Percentiles rank a stretch among this genome's conserved stretches.
These are phyloP conservation scores for Exophiala xenobiotica DNA, from an alignment of 2,329 filamentous ascomycete species.

Conservation along the genomic window DNA sequence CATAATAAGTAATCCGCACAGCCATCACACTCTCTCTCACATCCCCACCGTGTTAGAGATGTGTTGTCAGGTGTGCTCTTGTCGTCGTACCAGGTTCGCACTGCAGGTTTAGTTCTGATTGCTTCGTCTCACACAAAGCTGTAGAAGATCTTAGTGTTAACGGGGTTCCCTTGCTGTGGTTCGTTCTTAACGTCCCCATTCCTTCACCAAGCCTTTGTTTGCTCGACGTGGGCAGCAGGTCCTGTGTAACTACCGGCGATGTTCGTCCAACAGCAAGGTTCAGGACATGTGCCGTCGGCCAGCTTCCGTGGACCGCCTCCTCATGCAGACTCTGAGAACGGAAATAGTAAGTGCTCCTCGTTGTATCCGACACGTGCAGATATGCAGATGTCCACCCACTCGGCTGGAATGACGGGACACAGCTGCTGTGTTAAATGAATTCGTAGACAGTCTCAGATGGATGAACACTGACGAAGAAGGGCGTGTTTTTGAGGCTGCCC, in stretches of 20 bases:
- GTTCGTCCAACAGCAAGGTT: not conserved
- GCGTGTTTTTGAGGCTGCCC: not conserved
- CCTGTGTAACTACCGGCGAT: not conserved
- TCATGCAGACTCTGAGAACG: not conserved
- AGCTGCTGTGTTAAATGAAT: slow-evolving; percentile 5
- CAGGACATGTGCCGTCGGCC: not conserved
- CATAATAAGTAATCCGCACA: no score
- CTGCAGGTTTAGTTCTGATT: not conserved
- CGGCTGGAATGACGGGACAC: not conserved
- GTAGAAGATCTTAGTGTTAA: not conserved
- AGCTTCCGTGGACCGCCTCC: slow-evolving; percentile 1
- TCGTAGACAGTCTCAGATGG: slow-evolving; percentile 4
- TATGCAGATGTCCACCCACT: not conserved
- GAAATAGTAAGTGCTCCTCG: slow-evolving; percentile 6
- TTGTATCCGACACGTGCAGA: slow-evolving; percentile 3
- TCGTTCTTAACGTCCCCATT: not conserved
- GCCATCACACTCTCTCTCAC: not conserved
- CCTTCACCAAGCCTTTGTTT: not conserved
- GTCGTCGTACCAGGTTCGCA: not conserved
- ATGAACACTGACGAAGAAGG: slow-evolving; percentile 1
- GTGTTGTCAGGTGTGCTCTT: not conserved
- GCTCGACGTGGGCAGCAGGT: not conserved
- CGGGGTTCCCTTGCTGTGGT: not conserved
- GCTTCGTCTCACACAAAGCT: not conserved
- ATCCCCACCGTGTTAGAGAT: not conserved